Evolutionary conservation across 805 yeast species (phyloP), one percentile per base, ranked within the genome.

Genomic region (Candida ovalis): DNA sequence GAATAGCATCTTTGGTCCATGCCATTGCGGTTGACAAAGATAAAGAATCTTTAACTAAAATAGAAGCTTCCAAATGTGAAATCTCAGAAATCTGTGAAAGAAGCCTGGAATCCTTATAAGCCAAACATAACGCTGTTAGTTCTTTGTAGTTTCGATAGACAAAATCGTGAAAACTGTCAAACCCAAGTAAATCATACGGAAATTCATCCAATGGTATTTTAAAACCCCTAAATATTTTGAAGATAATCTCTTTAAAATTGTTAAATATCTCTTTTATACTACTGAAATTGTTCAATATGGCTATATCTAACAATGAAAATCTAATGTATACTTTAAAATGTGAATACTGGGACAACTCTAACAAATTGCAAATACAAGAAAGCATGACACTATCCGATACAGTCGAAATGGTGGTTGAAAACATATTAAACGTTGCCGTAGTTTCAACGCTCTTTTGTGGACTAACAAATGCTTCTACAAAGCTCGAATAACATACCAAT

Each of bases 221-320:
- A 45, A 63, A 66, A n/a, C 61, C 59, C 59, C 66, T 63, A 82
- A 82, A 79, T 19, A 64, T 64, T 46, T 67, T 72, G 42, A 79
- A 59, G 3, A 78, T 57, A 13, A 69, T 70, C 32, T 67, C 53
- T 42, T 61, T 67, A 24, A 67, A 56, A 12, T 53, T 46, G 42
- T 59, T 58, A 51, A 74, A 73, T 3, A 76, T 47, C 1, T 41
- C 44, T 15, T 40, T 51, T 0, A 62, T 37, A 15, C 46, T 38
- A 0, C 43, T 28, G 5, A 62, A 39, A 0, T 52, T 49, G 35
- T 60, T 52, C 4, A 28, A 23, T 1, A 19, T 4, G 6, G 72
- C 60, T 30, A 72, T 61, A 1, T 44, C 43, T 1, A 27, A 25
- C 3, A 76, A 44, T 3, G 73, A 55, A 12, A 42, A 33, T 6